Evolutionary conservation across 106 monocot genomes (phyloP).

Genomic region (Posidonia australis): DNA sequence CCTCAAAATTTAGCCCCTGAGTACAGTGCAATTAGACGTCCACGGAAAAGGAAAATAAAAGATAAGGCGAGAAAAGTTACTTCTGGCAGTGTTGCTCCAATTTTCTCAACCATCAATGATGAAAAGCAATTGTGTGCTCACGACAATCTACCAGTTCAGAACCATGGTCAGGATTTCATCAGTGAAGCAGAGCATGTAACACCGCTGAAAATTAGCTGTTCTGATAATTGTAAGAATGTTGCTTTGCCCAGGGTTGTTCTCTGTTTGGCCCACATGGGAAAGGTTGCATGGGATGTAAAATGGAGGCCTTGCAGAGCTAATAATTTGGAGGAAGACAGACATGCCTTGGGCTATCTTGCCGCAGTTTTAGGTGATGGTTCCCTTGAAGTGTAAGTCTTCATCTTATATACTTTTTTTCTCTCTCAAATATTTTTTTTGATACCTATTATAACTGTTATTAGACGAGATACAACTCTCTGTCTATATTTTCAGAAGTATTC

Average conservation of each 20-base stretch:
- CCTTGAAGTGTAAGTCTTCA: conserved; percentile 76
- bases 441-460: too few species aligned
- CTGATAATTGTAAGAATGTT: conserved; percentile 23
- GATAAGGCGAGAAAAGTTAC: neutral
- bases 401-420: neutral
- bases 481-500: too few species aligned
- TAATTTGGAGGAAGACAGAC: conserved; percentile 19
- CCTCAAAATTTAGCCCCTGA: conserved; percentile 1
- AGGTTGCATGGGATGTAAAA: conserved; percentile 96
- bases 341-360: conserved; percentile 73
- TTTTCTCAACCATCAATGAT: neutral
- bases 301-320: conserved; percentile 48
- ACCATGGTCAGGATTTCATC: neutral
- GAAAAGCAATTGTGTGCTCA: conserved; percentile 2
- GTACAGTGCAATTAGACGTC: neutral
- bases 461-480: too few species aligned
- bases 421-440: too few species aligned
- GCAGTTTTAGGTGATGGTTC: conserved; percentile 78
- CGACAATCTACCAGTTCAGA: conserved; percentile 1
- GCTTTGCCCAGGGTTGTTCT: conserved; percentile 54
- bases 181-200: neutral
- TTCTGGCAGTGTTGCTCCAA: neutral
- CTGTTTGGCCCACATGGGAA: conserved; percentile 82
- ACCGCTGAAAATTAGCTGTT: neutral
- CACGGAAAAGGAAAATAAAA: neutral